Evolutionary conservation across 2,329 filamentous ascomycete genomes (phyloP).

Genomic region (Alternaria atra): DNA sequence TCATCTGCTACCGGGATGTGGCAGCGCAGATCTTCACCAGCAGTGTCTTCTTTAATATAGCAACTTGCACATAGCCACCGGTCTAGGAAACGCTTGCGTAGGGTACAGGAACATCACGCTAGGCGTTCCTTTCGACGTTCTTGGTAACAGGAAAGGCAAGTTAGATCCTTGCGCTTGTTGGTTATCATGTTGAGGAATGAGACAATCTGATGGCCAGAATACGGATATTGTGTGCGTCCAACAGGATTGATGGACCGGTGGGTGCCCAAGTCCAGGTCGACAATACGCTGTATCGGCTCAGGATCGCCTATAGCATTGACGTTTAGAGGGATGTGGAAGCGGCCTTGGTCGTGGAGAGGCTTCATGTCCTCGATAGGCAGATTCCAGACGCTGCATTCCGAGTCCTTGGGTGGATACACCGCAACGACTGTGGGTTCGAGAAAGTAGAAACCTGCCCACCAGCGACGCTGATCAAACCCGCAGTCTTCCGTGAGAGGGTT

Average conservation of each 20-base stretch:
- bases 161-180: constrained; percentile 15
- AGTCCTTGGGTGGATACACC: constrained; percentile 25
- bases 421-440: constrained; percentile 21
- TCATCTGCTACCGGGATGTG: background rate
- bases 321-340: constrained; percentile 30
- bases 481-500: constrained; percentile 28
- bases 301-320: constrained; percentile 15
- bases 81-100: constrained; percentile 28
- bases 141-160: constrained; percentile 25
- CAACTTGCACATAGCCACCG: constrained; percentile 31
- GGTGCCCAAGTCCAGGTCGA: constrained; percentile 31
- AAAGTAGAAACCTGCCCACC: constrained; percentile 36
- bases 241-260: constrained; percentile 10
- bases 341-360: constrained; percentile 34
- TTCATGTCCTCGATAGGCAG: constrained; percentile 2
- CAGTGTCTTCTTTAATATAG: constrained; percentile 8
- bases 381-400: constrained; percentile 14
- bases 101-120: constrained; percentile 24
- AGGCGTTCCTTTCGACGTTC: background rate
- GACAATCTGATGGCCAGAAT: constrained; percentile 21
- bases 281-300: constrained; percentile 30
- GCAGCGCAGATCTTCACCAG: background rate
- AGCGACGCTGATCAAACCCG: constrained; percentile 26
- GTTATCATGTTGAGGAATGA: constrained; percentile 1
- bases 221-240: constrained; percentile 26